Conservation (phyloP, 805 yeast species). For the Candida multigemmis region DNA sequence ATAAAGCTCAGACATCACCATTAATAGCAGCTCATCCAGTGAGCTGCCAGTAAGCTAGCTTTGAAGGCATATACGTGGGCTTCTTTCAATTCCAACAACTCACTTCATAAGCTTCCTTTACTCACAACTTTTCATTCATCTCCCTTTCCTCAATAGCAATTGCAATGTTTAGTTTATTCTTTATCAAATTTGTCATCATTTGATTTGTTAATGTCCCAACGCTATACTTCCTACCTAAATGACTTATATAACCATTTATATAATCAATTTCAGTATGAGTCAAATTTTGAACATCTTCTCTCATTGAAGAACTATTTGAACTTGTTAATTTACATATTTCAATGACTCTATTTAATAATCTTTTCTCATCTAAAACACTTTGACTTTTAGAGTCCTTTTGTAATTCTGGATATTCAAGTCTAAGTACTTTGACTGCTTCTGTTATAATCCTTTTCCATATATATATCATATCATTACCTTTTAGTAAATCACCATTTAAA, state of each 20-base stretch:
- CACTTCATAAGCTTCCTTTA: background rate
- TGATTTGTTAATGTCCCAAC: constrained; percentile 38
- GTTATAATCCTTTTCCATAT: constrained; percentile 33
- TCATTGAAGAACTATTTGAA: constrained; percentile 61
- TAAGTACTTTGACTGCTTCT: constrained; percentile 38
- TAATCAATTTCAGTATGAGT: constrained; percentile 70
- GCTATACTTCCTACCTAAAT: constrained; percentile 39
- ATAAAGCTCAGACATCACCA: too few relatives aligned
- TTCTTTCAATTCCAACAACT: too few relatives aligned
- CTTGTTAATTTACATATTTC: constrained; percentile 30
- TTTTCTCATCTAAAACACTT: constrained; percentile 19
- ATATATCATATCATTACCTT: constrained; percentile 20
- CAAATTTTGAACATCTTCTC: constrained; percentile 50
- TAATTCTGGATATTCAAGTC: constrained; percentile 16
- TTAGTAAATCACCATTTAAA: constrained; percentile 63
- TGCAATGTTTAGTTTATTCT: constrained; percentile 22
- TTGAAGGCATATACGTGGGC: too few relatives aligned
- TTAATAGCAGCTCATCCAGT: too few relatives aligned
- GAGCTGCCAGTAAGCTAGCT: too few relatives aligned
- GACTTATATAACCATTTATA: constrained; percentile 73
- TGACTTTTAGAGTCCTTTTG: constrained; percentile 17
- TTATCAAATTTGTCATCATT: constrained; percentile 37
- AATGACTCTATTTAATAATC: constrained; percentile 22
- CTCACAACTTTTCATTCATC: background rate
- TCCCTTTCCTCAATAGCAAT: constrained; percentile 13